Evolutionary conservation across 2,329 filamentous ascomycete genomes (phyloP).

Genomic region (Penicillium freii): DNA sequence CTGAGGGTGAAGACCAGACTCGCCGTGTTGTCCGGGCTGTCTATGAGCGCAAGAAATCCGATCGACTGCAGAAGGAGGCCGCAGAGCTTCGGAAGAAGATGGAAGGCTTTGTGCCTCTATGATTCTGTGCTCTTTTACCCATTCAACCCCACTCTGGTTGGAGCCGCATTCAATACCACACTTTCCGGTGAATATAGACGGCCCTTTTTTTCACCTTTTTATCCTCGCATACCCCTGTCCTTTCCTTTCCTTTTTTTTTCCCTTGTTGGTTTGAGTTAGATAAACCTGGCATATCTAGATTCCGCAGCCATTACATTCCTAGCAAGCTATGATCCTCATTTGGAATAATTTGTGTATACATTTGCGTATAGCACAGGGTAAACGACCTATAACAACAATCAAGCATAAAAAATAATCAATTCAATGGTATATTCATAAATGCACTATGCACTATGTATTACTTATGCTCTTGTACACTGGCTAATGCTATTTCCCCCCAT

Average conservation of each 20-base stretch:
- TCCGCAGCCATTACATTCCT: not conserved
- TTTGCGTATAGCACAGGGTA: not conserved
- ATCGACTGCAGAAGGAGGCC: constrained; percentile 34
- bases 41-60: constrained; percentile 83
- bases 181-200: not conserved
- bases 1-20: constrained; percentile 76
- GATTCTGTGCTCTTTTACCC: not conserved
- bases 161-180: not conserved
- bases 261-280: not conserved
- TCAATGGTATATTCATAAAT: not conserved
- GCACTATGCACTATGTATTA: constrained; percentile 1
- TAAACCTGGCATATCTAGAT: not conserved
- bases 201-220: not conserved
- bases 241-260: not conserved
- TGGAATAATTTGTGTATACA: not conserved
- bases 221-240: not conserved
- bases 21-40: constrained; percentile 78
- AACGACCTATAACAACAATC: not conserved
- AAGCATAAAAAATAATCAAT: not conserved
- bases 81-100: constrained; percentile 25
- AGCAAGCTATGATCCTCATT: not conserved
- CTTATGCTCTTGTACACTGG: not conserved
- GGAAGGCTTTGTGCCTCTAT: constrained; percentile 36
- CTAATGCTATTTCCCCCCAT: constrained; percentile 1
- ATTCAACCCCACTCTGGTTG: not conserved